These are phyloP conservation scores for Metarhizium humberi DNA, from an alignment of 2,329 filamentous ascomycete genomes.

Conservation along the genomic window DNA sequence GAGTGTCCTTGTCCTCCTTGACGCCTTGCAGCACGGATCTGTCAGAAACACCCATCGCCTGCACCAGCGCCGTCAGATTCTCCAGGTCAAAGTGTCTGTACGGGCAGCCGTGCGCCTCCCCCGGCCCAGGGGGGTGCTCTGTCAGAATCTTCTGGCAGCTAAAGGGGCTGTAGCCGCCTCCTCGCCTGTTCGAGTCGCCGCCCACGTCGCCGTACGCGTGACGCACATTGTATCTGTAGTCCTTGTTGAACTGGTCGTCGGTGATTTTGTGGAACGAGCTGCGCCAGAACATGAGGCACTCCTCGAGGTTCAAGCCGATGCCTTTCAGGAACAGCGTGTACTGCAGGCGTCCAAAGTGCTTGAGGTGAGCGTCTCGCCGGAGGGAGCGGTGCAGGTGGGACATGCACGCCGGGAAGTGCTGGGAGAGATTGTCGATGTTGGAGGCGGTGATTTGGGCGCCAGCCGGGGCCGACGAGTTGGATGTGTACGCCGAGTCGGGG, in stretches of 20 bases:
- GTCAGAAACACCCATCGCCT: slow-evolving; percentile 72
- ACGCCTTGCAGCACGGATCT: slow-evolving; percentile 69
- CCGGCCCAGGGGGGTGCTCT: slow-evolving; percentile 76
- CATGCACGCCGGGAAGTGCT: slow-evolving; percentile 91
- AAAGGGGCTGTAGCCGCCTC: slow-evolving; percentile 81
- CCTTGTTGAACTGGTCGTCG: slow-evolving; percentile 93
- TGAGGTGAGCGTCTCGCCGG: slow-evolving; percentile 80
- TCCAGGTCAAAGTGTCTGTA: slow-evolving; percentile 88
- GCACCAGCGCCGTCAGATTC: slow-evolving; percentile 69
- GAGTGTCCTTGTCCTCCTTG: slow-evolving; percentile 78
- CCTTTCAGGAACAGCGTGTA: slow-evolving; percentile 97
- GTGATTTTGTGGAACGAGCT: slow-evolving; percentile 75
- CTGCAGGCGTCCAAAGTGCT: slow-evolving; percentile 87
- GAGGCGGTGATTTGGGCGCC: slow-evolving; percentile 69
- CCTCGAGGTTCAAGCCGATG: slow-evolving; percentile 84
- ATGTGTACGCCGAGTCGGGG: slow-evolving; percentile 70
- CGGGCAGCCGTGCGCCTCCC: slow-evolving; percentile 91
- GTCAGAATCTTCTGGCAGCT: slow-evolving; percentile 93
- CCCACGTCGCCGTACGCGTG: slow-evolving; percentile 93
- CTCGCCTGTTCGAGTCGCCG: slow-evolving; percentile 78
- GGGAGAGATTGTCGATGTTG: slow-evolving; percentile 69
- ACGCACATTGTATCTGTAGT: slow-evolving; percentile 95
- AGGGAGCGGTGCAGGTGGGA: slow-evolving; percentile 78
- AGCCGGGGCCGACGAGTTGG: slow-evolving; percentile 51
- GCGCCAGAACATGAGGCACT: slow-evolving; percentile 88